Base-by-base conservation (phyloP, 495 filamentous ascomycete genomes). In the Tuber indicum region DNA sequence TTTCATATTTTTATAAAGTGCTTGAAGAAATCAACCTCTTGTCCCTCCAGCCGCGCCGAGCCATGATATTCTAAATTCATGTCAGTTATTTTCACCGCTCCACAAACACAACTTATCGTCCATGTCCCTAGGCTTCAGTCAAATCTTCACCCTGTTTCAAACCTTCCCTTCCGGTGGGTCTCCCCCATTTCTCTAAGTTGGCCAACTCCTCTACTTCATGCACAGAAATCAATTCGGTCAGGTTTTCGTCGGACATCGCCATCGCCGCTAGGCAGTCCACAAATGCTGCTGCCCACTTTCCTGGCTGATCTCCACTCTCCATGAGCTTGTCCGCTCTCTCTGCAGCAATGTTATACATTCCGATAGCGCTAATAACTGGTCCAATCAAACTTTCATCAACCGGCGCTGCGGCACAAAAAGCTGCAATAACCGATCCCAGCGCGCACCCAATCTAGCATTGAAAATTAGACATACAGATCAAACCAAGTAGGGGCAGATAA, bases 301-400 rank as follows among this genome's bases (percentile, higher is more conserved):
- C 79, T 16, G 79, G 79, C 26, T 66, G 58, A 36, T 66, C 58
- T 26, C 58, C 32, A 32, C 79, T 93, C 74, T 92, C 89, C 12
- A 85, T 85, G 72, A 90, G 86, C 32, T 76, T 82, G 0, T 86
- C 89, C 0, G 95, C 94, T 26, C 88, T 84, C 84, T 97, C 93
- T 19, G 94, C 92, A 0, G 96, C 94, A 75, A 96, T 91, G 85
- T 94, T 93, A 83, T 91, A 98, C 83, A 92, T 89, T 62, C 96
- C 81, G 26, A 97, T 83, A 3, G 89, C 94, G 9, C 93, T 89
- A 17, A 88, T 71, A 10, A 93, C 83, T 0, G 92, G 90, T 14
- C 88, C 88, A n/a, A 95, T 85, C 46, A 92, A 84, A 84, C 88
- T 91, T 81, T 93, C 90, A 12, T 86, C 85, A 7, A 85, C 85